Percentiles rank a stretch among this genome's conserved stretches.
Evolutionary conservation across 192 early-diverging fungal genomes (phyloP).

Genomic region (Backusella macrospora): DNA sequence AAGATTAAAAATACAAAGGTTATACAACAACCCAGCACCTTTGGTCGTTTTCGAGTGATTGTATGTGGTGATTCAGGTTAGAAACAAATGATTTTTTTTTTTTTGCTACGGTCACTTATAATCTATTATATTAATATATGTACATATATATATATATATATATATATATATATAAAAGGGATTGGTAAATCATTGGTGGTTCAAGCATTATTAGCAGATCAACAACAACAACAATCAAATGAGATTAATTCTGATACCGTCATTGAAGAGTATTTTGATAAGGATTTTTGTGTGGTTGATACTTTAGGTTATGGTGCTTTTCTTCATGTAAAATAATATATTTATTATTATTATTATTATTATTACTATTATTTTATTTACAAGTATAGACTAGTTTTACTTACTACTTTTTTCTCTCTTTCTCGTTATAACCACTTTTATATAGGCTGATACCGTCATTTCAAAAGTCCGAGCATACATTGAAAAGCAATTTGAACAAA

Average conservation of each 20-base stretch:
- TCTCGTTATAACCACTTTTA: neutral
- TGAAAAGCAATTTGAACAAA: conserved; percentile 38
- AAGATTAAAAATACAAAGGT: conserved; percentile 13
- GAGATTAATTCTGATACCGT: neutral
- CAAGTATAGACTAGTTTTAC: neutral
- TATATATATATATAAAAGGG: no score
- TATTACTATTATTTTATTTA: no score
- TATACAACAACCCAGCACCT: neutral
- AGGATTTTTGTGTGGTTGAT: conserved; percentile 38
- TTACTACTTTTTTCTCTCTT: no score
- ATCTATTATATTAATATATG: neutral
- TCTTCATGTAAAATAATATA: conserved; percentile 27
- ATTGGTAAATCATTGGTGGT: conserved; percentile 40
- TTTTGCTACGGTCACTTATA: neutral
- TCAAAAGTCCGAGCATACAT: conserved; percentile 29
- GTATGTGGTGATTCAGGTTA: conserved; percentile 43
- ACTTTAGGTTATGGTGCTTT: conserved; percentile 40
- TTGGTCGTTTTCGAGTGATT: conserved; percentile 29
- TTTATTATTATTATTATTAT: neutral
- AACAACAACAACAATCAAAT: conserved; percentile 14
- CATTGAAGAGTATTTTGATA: conserved; percentile 3
- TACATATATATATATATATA: no score
- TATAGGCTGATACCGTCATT: conserved; percentile 34
- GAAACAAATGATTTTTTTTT: neutral
- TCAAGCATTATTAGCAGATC: conserved; percentile 25